Evolutionary conservation across 2,329 filamentous ascomycete genomes (phyloP).

Genomic region (Fusarium sulawesiense): DNA sequence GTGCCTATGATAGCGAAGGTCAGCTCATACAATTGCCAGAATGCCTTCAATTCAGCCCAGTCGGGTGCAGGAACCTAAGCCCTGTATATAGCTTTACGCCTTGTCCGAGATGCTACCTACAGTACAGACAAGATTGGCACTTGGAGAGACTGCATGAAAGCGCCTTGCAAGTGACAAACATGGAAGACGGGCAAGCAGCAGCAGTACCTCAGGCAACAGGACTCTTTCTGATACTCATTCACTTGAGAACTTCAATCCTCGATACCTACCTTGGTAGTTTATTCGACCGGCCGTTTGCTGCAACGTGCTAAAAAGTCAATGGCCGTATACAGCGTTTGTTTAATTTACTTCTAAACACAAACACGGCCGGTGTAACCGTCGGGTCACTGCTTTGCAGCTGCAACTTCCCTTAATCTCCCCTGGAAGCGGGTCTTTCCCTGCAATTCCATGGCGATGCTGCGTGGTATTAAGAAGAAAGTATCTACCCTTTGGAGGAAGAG

Average conservation of each 20-base stretch:
- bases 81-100: neutral
- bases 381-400: neutral
- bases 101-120: neutral
- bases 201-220: neutral
- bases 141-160: neutral
- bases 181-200: neutral
- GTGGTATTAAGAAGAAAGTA: slow-evolving; percentile 41
- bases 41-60: slow-evolving; percentile 5
- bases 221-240: neutral
- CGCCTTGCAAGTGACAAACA: neutral
- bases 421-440: neutral
- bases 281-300: neutral
- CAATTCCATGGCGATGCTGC: slow-evolving; percentile 40
- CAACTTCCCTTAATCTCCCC: neutral
- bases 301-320: neutral
- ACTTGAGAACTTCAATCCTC: neutral
- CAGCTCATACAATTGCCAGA: neutral
- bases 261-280: neutral
- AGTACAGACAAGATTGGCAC: neutral
- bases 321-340: neutral
- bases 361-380: neutral
- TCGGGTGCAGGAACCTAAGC: neutral
- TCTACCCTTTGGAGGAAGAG: slow-evolving; percentile 41
- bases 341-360: neutral
- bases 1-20: neutral